Conservation (phyloP, 192 early-diverging fungal genomes). For the Phlyctochytrium bullatum region DNA sequence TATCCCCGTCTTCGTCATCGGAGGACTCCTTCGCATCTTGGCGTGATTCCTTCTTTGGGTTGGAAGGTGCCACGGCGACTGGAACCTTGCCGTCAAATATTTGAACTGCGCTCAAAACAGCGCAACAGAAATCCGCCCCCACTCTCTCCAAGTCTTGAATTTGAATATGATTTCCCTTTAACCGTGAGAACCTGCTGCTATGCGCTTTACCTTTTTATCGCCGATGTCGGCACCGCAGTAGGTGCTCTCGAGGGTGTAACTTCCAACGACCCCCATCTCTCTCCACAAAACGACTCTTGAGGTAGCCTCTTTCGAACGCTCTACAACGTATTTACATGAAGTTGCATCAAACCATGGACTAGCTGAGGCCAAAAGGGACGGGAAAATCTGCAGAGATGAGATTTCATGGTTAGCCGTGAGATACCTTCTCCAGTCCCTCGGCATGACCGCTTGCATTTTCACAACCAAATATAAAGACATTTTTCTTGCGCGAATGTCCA, state of each 20-base stretch:
- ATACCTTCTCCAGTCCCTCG: constrained; percentile 43
- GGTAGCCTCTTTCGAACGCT: constrained; percentile 48
- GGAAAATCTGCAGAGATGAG: constrained; percentile 39
- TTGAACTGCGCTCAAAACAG: constrained; percentile 22
- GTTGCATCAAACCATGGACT: constrained; percentile 44
- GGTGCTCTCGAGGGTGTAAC: constrained; percentile 48
- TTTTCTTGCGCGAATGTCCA: constrained; percentile 54
- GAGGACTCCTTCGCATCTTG: background rate
- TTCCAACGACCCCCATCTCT: constrained; percentile 44
- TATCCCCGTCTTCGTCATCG: background rate
- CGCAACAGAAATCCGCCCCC: constrained; percentile 41
- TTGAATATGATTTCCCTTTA: constrained; percentile 46
- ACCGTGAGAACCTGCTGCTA: background rate
- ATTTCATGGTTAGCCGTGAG: too few species aligned
- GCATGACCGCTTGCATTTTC: constrained; percentile 37
- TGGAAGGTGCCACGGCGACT: constrained; percentile 1
- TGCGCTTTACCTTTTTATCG: constrained; percentile 34
- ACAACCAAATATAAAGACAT: constrained; percentile 52
- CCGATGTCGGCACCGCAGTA: constrained; percentile 52
- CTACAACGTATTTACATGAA: constrained; percentile 37
- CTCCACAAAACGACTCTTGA: constrained; percentile 46
- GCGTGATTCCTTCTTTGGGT: background rate
- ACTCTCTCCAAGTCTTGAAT: constrained; percentile 39
- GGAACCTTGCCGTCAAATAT: constrained; percentile 25
- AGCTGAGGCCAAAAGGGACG: constrained; percentile 36